Base-by-base conservation (phyloP, 1,284 basidiomycete genomes). In the Malassezia psittaci region DNA sequence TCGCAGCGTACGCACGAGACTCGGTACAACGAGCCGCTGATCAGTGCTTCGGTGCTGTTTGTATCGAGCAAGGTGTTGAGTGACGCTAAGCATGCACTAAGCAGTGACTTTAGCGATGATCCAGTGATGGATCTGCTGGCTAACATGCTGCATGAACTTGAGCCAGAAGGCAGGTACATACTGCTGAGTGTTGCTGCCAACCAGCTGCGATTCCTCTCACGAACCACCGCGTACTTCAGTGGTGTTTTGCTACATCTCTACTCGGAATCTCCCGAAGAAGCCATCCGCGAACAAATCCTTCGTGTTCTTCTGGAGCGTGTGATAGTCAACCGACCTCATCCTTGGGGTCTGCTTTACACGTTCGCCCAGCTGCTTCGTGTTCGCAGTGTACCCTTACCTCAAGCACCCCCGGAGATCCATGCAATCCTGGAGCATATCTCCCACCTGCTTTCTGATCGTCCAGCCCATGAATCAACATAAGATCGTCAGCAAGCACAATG, bases 151-250 rank as follows among this genome's bases (percentile, higher is more conserved):
- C 80, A 81, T 57, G 86, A 87, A 62, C 78, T 94, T 60, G 90
- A 96, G 68, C 82, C 84, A 39, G 94, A 98, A 83, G 90, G 90
- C 86, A 88, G 94, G 81, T 89, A 94, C 78, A 85, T 96, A 75
- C 79, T 98, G 63, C 79, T 96, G 62, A 88, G 85, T 63, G 85
- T 90, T 16, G 85, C 90, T 69, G 85, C 90, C 36, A 83, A 94
- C 69, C 93, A 98, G 76, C 80, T 98, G 59, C 88, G 94, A 68
- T 77, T 66, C 65, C 75, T 75, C 2, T 68, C 66, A 39, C 63
- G 65, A 32, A 75, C 77, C 68, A 69, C 72, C 16, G 64, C 67
- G 12, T 74, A 96, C 90, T 96, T 91, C 80, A 87, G 86, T 74
- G 85, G 83, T 43, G 80, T 96, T 60, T 78, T 96, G 56, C 81